Evolutionary conservation across 495 filamentous ascomycete genomes (phyloP).

Genomic region (Alectoria sarmentosa): DNA sequence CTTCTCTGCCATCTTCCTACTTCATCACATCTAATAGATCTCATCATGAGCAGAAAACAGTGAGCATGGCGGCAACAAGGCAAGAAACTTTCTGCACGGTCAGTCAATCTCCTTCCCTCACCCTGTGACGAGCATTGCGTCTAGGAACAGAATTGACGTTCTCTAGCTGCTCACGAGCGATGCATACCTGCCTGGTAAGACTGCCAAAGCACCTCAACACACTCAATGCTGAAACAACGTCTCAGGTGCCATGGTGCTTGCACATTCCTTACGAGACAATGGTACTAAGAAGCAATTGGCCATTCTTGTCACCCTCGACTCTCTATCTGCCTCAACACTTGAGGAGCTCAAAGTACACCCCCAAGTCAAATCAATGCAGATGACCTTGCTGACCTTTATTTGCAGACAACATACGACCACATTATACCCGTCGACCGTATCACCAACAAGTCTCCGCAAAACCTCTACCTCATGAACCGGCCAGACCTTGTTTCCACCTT

Average conservation of each 20-base stretch:
- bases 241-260: slow-evolving; percentile 83
- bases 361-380: background rate
- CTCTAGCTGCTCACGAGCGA: slow-evolving; percentile 81
- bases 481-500: slow-evolving; percentile 84
- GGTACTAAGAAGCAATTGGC: slow-evolving; percentile 81
- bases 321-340: slow-evolving; percentile 62
- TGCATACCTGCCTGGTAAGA: slow-evolving; percentile 76
- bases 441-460: slow-evolving; percentile 66
- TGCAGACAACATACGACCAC: slow-evolving; percentile 77
- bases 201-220: slow-evolving; percentile 5
- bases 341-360: slow-evolving; percentile 64
- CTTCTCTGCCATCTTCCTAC: background rate
- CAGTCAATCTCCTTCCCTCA: background rate
- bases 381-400: slow-evolving; percentile 3
- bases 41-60: too few species aligned
- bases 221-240: background rate
- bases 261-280: slow-evolving; percentile 89
- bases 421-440: slow-evolving; percentile 78
- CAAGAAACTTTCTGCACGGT: slow-evolving; percentile 28
- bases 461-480: slow-evolving; percentile 87
- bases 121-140: background rate
- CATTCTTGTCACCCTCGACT: slow-evolving; percentile 72
- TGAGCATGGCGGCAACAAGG: slow-evolving; percentile 19
- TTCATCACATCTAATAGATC: too few species aligned
- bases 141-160: slow-evolving; percentile 1